Evolutionary conservation across 208 protist genomes (phyloP).

Genomic region (Naegleria lovaniensis): DNA sequence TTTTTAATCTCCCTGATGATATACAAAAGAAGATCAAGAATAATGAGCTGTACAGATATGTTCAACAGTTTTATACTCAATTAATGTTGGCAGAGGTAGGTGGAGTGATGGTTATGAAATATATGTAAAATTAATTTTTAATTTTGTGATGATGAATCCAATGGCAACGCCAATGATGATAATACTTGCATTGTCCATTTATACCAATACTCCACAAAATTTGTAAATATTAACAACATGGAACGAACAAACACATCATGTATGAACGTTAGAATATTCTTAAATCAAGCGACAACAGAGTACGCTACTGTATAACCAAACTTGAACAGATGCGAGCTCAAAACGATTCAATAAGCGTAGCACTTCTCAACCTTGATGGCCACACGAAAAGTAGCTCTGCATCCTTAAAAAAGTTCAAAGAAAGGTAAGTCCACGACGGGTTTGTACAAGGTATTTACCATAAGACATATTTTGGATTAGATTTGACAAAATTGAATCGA

Average conservation of each 20-base stretch:
- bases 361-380: neutral
- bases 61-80: neutral
- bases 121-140: too few species aligned
- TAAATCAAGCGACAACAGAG: neutral
- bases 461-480: neutral
- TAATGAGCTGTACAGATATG: neutral
- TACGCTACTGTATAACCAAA: neutral
- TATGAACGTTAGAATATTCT: neutral
- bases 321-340: neutral
- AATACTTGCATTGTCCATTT: too few species aligned
- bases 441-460: neutral
- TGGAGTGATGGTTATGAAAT: too few species aligned
- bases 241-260: too few species aligned
- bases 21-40: neutral
- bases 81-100: neutral
- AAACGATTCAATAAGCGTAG: neutral
- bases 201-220: too few species aligned
- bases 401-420: neutral
- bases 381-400: neutral
- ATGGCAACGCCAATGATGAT: too few species aligned
- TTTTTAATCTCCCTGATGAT: neutral
- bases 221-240: too few species aligned
- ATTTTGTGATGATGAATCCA: too few species aligned
- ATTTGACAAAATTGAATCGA: neutral
- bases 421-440: neutral